These are phyloP conservation scores for Stellera chamaejasme DNA, from an alignment of 345 rosid genomes.

Conservation along the genomic window DNA sequence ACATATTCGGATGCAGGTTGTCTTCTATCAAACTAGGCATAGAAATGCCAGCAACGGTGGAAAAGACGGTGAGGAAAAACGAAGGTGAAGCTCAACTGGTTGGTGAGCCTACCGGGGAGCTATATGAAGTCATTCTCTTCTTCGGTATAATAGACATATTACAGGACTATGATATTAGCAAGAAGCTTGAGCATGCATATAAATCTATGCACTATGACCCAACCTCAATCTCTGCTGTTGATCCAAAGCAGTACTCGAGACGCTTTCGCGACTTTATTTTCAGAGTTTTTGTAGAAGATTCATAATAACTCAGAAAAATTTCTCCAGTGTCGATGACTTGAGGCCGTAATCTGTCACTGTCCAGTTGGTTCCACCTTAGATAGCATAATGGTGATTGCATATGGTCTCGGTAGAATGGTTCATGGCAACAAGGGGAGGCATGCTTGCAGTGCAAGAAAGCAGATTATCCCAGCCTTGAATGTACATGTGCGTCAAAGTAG, in stretches of 20 bases:
- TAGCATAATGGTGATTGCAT: no score
- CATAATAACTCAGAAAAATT: slow-evolving; percentile 21
- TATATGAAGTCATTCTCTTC: slow-evolving; percentile 59
- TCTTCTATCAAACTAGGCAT: slow-evolving; percentile 63
- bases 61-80: slow-evolving; percentile 61
- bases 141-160: slow-evolving; percentile 94
- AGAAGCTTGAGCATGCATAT: slow-evolving; percentile 98
- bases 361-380: no score
- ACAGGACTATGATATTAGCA: slow-evolving; percentile 97
- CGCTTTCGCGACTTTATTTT: slow-evolving; percentile 89
- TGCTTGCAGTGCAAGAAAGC: no score
- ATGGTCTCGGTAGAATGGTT: no score
- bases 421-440: no score
- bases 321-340: no score
- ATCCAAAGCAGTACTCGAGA: slow-evolving; percentile 86
- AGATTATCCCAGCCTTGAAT: no score
- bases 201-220: slow-evolving; percentile 96
- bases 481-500: no score
- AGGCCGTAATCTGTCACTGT: no score
- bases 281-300: slow-evolving; percentile 74
- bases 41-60: slow-evolving; percentile 72
- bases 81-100: slow-evolving; percentile 62
- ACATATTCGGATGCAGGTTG: slow-evolving; percentile 30
- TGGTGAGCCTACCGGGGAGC: slow-evolving; percentile 86
- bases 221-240: slow-evolving; percentile 95